These are phyloP conservation scores for Coemansia asiatica DNA, from an alignment of 192 early-diverging fungal genomes.

Conservation along the genomic window DNA sequence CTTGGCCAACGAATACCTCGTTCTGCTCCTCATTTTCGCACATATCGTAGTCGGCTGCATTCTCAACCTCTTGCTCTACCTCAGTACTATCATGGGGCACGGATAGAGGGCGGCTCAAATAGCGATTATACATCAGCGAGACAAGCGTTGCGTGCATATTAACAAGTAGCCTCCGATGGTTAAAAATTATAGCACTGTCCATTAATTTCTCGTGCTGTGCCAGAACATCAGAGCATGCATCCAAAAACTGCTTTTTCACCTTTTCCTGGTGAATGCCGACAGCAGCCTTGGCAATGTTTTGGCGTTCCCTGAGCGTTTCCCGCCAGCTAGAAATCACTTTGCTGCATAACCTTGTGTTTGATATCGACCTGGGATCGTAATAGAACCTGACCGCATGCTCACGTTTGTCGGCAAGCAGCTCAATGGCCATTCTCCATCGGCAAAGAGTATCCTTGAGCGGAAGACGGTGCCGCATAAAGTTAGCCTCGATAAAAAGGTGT, in stretches of 20 bases:
- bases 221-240: background rate
- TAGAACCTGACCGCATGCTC: background rate
- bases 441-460: background rate
- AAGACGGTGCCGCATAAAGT: background rate
- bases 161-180: background rate
- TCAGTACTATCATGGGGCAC: background rate
- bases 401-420: background rate
- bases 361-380: background rate
- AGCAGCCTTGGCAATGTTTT: background rate
- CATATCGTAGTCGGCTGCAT: no score
- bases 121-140: background rate
- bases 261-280: background rate
- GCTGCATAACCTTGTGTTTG: background rate
- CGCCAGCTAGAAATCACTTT: background rate
- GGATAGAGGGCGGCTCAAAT: background rate
- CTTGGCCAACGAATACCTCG: no score
- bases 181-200: background rate
- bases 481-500: background rate
- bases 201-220: background rate
- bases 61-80: background rate
- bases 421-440: background rate
- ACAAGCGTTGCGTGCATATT: background rate
- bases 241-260: background rate
- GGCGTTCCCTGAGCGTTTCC: background rate
- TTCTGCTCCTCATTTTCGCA: no score